These are phyloP conservation scores for Arthroderma sp. DNA, from an alignment of 2,329 filamentous ascomycete species.

Conservation along the genomic window DNA sequence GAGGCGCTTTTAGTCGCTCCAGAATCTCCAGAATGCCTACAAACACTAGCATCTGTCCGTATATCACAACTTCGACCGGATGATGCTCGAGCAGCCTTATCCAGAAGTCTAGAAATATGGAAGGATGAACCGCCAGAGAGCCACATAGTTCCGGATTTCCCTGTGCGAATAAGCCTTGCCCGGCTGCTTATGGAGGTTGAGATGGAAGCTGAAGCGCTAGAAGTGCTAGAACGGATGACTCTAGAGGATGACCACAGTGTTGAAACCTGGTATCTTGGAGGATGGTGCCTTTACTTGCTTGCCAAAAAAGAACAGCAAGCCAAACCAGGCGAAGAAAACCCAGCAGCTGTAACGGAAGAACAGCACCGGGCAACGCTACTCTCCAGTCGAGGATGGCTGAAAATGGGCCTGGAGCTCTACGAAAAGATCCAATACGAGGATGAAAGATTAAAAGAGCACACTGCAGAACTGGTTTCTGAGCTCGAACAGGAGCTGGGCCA, in stretches of 20 bases:
- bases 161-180: slow-evolving; percentile 69
- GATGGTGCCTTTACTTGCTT: slow-evolving; percentile 76
- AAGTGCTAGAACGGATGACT: slow-evolving; percentile 71
- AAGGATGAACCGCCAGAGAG: slow-evolving; percentile 60
- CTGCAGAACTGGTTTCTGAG: slow-evolving; percentile 31
- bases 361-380: slow-evolving; percentile 52
- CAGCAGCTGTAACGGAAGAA: slow-evolving; percentile 31
- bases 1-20: slow-evolving; percentile 81
- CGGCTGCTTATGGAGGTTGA: slow-evolving; percentile 81
- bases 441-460: slow-evolving; percentile 32
- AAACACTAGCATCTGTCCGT: slow-evolving; percentile 84
- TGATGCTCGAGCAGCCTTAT: slow-evolving; percentile 68
- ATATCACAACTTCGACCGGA: slow-evolving; percentile 72
- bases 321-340: slow-evolving; percentile 14
- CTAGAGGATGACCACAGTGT: slow-evolving; percentile 87
- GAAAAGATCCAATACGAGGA: slow-evolving; percentile 60
- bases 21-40: slow-evolving; percentile 72
- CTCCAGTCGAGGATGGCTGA: slow-evolving; percentile 70
- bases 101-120: slow-evolving; percentile 72
- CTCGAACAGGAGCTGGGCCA: slow-evolving; percentile 53
- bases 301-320: slow-evolving; percentile 25
- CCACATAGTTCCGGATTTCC: slow-evolving; percentile 66
- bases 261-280: slow-evolving; percentile 92
- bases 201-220: slow-evolving; percentile 71
- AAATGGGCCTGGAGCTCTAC: slow-evolving; percentile 69